These are phyloP conservation scores for Amanita muscaria DNA, from an alignment of 768 basidiomycete genomes.

Conservation along the genomic window DNA sequence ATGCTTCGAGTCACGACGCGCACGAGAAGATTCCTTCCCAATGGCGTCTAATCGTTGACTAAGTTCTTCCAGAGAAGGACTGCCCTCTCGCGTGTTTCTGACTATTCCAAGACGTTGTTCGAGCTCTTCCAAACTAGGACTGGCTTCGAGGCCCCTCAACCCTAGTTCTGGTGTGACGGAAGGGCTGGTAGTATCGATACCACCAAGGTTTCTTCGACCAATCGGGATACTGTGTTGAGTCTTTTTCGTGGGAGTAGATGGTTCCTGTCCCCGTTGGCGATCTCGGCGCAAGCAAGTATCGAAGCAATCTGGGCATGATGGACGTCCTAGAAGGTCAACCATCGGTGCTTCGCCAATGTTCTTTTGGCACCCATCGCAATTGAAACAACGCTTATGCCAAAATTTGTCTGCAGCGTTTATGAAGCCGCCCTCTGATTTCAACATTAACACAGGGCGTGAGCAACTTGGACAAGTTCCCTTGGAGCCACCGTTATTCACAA, in stretches of 20 bases:
- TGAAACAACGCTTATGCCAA: slow-evolving; percentile 82
- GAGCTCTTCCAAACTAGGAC: slow-evolving; percentile 56
- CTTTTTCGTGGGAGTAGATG: slow-evolving; percentile 18
- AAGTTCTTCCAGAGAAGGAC: slow-evolving; percentile 45
- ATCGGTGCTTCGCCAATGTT: slow-evolving; percentile 67
- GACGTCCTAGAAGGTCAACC: slow-evolving; percentile 76
- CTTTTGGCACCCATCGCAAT: slow-evolving; percentile 63
- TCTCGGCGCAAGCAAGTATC: slow-evolving; percentile 62
- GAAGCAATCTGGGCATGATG: slow-evolving; percentile 75
- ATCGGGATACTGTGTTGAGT: slow-evolving; percentile 23
- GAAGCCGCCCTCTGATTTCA: slow-evolving; percentile 73
- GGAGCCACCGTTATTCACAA: slow-evolving; percentile 62
- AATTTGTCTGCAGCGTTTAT: slow-evolving; percentile 59
- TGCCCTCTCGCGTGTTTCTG: slow-evolving; percentile 40
- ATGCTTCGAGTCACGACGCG: slow-evolving; percentile 14
- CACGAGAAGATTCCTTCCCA: slow-evolving; percentile 22
- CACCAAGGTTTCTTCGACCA: slow-evolving; percentile 34
- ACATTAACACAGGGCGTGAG: slow-evolving; percentile 58
- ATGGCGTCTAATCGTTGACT: slow-evolving; percentile 34
- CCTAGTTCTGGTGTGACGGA: slow-evolving; percentile 11
- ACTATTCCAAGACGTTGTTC: slow-evolving; percentile 51
- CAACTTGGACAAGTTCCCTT: slow-evolving; percentile 68
- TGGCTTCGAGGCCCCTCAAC: slow-evolving; percentile 39
- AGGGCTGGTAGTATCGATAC: slow-evolving; percentile 28
- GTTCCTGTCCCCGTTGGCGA: slow-evolving; percentile 32